Evolutionary conservation across 495 filamentous ascomycete genomes (phyloP), one percentile per base, ranked within the genome.

Genomic region (Clohesyomyces aquaticus): DNA sequence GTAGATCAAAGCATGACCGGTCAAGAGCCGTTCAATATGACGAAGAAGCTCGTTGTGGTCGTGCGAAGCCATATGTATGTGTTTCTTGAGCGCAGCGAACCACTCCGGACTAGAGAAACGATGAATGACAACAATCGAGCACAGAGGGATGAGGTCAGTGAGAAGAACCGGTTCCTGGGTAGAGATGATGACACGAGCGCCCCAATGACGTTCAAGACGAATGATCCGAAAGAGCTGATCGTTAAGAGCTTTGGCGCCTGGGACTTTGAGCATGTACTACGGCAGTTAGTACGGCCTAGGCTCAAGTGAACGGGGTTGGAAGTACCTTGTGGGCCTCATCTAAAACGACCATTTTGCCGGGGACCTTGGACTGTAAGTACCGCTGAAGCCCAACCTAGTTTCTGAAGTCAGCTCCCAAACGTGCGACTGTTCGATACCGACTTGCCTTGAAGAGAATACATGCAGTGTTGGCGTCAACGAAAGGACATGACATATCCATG

Each of bases 101-200:
- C 90, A 93, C 9, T 83, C 82, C 0, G 89, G 89, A 2, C 83
- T 87, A 0, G 80, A 84, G 69, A 94, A 92, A 16, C 86, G 80
- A 70, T 94, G 90, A 0, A 93, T 82, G 56, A 93, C 81, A 0
- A 86, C 88, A 19, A 87, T 76, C 14, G 83, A 86, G 71, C 84
- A 90, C 8, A 93, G 80, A 52, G 88, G 87, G 0, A 93, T 77
- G 0, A 93, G 80, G 27, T 78, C 75, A 0, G 85, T 83, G 0
- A 88, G 87, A 27, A 93, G 83, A 0, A 90, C 93, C 0, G 90
- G 90, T 64, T 93, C 90, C 70, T 94, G 88, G 0, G 90, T 93
- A 0, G 89, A 84, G 22, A 93, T 85, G 46, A 93, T 62, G 11
- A 91, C 76, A 2, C 88, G 81, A 0, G 82, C 78, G 4, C 80